Evolutionary conservation across 2,329 filamentous ascomycete species (phyloP), one percentile per base, ranked within the genome.

Genomic region (Nemania sp.): DNA sequence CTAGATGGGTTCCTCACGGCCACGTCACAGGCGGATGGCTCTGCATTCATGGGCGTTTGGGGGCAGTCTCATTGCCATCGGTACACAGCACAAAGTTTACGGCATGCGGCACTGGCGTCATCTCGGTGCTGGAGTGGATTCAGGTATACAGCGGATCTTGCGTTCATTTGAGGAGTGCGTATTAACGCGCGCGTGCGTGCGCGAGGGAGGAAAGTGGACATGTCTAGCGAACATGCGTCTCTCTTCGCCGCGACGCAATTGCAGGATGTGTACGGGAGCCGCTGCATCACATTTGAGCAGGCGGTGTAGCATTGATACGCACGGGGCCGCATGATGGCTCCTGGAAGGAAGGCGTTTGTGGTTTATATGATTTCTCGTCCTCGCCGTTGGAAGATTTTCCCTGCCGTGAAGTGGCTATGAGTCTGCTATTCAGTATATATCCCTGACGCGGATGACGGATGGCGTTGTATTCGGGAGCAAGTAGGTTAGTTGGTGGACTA

Each of bases 11-110:
- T 25, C 29, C 37, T 48, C 25, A 15, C n/a, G 13, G n/a, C 43
- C 3, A 11, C 34, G 42, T 51, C 34, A 43, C 15, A 18, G 43
- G 25, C 12, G 13, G 40, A 39, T n/a, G 49, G 47, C 25, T 42
- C 48, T 62, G 62, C 59, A 62, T 65, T 39, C 11, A 42, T 42
- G 37, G 62, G 62, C 56, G 59, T 65, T 62, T 57, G 21, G 52
- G 56, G 54, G 53, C 17, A 20, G 21, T 45, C 50, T 62, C 20
- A 34, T 60, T 34, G 34, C 29, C 45, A 52, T 47, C 17, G 48
- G 56, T 52, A 57, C 40, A 58, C 53, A 43, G 59, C 43, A 64
- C 52, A n/a, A n/a, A n/a, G n/a, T n/a, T n/a, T n/a, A 50, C 29
- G 52, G 53, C 52, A 57, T 50, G 40, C n/a, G 48, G 49, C 25